Conservation (phyloP, 805 yeast genomes). For the Yamadazyma phyllophila region DNA sequence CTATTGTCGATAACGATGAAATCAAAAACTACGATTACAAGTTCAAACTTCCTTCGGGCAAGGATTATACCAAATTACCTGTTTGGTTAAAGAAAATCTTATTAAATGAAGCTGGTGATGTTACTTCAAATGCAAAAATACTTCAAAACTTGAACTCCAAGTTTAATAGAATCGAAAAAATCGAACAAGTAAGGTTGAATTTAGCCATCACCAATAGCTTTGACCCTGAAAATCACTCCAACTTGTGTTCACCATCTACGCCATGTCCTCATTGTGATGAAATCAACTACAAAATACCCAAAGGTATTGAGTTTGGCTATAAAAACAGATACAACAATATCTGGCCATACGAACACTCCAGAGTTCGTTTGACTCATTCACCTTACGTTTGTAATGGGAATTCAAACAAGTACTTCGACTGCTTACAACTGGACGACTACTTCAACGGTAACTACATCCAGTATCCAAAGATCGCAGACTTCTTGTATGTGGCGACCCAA, state of each 20-base stretch:
- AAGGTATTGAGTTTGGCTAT: constrained; percentile 44
- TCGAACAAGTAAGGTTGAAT: constrained; percentile 38
- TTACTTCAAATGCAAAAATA: constrained; percentile 18
- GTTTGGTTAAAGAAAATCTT: constrained; percentile 27
- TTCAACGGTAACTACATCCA: constrained; percentile 45
- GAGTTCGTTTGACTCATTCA: constrained; percentile 33
- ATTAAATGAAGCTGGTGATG: background rate
- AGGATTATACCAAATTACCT: constrained; percentile 23
- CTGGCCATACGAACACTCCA: constrained; percentile 50
- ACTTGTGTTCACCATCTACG: constrained; percentile 38
- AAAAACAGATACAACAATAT: constrained; percentile 46
- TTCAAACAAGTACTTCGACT: constrained; percentile 11
- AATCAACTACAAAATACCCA: constrained; percentile 37
- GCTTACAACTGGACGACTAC: constrained; percentile 31
- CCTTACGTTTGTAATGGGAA: constrained; percentile 8
- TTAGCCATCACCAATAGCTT: constrained; percentile 23
- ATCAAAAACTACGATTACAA: constrained; percentile 19
- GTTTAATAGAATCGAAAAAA: constrained; percentile 37
- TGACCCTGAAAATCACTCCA: constrained; percentile 15
- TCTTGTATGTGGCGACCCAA: constrained; percentile 45
- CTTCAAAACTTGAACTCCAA: constrained; percentile 24
- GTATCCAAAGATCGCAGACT: constrained; percentile 21
- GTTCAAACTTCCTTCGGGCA: constrained; percentile 21
- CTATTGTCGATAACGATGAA: constrained; percentile 9
- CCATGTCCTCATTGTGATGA: constrained; percentile 44